phyloP scores from a whole-genome alignment of 805 yeast genomes.

The Candida tammaniensis region DNA sequence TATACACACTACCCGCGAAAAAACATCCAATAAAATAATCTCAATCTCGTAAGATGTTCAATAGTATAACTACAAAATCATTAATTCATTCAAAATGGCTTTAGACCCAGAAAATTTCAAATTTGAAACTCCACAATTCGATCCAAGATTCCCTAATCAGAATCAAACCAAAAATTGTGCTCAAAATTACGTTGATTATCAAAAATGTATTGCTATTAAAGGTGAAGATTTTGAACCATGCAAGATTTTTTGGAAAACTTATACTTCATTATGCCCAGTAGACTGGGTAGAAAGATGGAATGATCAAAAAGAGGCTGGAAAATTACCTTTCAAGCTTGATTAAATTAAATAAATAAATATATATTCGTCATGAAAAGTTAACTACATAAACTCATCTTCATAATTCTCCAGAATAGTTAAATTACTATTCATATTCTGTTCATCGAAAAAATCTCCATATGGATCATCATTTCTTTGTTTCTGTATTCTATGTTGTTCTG shows the following conservation, averaged over 20 bases:
- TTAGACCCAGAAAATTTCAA: conserved; percentile 38
- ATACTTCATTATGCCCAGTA: conserved; percentile 78
- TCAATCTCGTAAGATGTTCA: conserved; percentile 5
- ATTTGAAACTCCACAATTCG: conserved; percentile 54
- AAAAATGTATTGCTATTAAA: conserved; percentile 92
- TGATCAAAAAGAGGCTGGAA: conserved; percentile 68
- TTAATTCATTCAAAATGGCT: conserved; percentile 23
- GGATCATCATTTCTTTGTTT: conserved; percentile 31
- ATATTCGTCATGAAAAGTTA: not conserved
- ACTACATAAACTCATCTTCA: conserved; percentile 17
- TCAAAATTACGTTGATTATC: conserved; percentile 97
- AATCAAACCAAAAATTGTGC: conserved; percentile 99
- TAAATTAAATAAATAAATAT: conserved; percentile 12
- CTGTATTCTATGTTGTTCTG: conserved; percentile 36
- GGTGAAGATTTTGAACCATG: conserved; percentile 99
- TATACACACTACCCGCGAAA: not conserved
- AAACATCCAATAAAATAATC: conserved; percentile 3
- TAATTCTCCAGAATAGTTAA: conserved; percentile 15
- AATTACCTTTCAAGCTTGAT: conserved; percentile 42
- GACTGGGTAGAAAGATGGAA: conserved; percentile 89
- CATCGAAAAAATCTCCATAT: conserved; percentile 34
- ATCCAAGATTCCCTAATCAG: conserved; percentile 93
- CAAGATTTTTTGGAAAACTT: conserved; percentile 89
- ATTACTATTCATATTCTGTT: conserved; percentile 22
- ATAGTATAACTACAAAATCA: not conserved